Conservation (phyloP, 73 alveolate genomes). For the Stentor coeruleus region DNA sequence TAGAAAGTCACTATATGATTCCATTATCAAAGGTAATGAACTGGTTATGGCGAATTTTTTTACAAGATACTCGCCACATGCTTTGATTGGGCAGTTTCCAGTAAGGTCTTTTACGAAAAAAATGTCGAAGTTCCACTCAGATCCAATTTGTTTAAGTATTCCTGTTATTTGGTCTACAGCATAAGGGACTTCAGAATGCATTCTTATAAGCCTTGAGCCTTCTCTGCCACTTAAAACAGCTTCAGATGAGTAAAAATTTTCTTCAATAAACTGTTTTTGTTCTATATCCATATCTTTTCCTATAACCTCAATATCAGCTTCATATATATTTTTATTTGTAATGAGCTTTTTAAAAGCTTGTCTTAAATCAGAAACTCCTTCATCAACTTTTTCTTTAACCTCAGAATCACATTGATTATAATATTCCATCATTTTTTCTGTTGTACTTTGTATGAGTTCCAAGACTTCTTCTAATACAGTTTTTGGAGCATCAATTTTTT, state of each 20-base stretch:
- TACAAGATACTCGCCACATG: not conserved
- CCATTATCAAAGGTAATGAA: not conserved
- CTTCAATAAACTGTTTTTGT: conserved; percentile 13
- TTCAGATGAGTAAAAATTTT: not conserved
- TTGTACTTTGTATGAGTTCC: not conserved
- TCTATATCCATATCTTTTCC: not conserved
- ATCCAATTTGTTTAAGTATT: not conserved
- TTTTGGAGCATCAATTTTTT: not conserved
- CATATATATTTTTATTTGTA: not conserved
- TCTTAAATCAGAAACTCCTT: not conserved
- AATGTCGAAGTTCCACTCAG: conserved; percentile 18
- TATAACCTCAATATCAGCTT: not conserved
- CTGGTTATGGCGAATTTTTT: not conserved
- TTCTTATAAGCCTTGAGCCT: not conserved
- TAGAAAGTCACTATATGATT: not conserved
- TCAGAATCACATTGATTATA: not conserved
- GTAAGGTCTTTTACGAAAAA: conserved; percentile 9
- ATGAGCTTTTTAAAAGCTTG: not conserved
- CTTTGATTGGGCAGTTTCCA: not conserved
- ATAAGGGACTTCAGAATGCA: not conserved
- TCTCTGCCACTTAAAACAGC: not conserved
- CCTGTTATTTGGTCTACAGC: not conserved
- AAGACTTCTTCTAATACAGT: conserved; percentile 8
- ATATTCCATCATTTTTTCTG: not conserved
- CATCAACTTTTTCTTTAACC: not conserved